Conservation (phyloP, 768 basidiomycete species). For the Collybia sp. region DNA sequence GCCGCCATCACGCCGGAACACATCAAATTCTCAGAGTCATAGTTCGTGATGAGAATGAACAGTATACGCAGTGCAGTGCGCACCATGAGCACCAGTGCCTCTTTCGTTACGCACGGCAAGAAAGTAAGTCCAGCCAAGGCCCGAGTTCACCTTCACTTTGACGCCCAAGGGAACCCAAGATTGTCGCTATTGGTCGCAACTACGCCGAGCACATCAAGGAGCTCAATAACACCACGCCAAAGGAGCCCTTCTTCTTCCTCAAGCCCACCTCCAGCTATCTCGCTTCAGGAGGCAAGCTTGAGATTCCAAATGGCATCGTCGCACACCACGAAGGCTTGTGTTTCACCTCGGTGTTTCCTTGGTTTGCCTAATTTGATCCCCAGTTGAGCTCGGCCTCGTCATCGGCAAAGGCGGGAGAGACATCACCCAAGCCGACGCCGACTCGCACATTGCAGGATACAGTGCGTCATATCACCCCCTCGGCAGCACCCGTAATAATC, state of each 20-base stretch:
- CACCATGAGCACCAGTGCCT: constrained; percentile 15
- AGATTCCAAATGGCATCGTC: constrained; percentile 79
- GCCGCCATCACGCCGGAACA: too few relatives aligned
- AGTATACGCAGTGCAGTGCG: background rate
- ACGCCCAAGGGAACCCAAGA: constrained; percentile 35
- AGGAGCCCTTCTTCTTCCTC: constrained; percentile 97
- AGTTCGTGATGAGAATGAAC: background rate
- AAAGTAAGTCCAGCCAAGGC: constrained; percentile 18
- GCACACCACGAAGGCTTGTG: constrained; percentile 87
- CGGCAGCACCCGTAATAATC: background rate
- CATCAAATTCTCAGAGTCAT: background rate
- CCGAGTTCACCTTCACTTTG: too few relatives aligned
- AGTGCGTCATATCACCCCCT: constrained; percentile 40
- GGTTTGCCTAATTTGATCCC: constrained; percentile 5
- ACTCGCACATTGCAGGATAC: constrained; percentile 86
- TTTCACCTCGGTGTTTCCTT: background rate
- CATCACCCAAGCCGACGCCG: constrained; percentile 68
- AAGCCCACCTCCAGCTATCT: constrained; percentile 95
- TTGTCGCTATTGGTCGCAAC: constrained; percentile 95
- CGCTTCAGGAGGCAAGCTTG: constrained; percentile 68
- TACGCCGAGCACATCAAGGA: constrained; percentile 92
- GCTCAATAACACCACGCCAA: constrained; percentile 81
- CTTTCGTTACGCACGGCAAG: constrained; percentile 32
- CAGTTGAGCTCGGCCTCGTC: constrained; percentile 95
- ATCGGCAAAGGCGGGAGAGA: constrained; percentile 87